Evolutionary conservation across 805 yeast genomes (phyloP), one percentile per base, ranked within the genome.

Genomic region (Wickerhamiella galacta): DNA sequence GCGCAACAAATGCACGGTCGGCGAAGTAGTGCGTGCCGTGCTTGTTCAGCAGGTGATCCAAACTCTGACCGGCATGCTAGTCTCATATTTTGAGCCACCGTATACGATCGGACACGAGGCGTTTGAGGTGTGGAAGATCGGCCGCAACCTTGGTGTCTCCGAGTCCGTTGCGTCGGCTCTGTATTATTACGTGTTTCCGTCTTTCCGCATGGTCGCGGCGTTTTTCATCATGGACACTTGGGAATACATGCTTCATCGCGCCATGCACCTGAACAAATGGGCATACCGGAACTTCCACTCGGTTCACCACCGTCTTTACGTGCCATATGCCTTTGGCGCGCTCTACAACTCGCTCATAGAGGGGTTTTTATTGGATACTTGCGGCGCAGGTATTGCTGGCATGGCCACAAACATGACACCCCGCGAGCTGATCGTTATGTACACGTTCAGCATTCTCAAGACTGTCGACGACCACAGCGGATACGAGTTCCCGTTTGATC

Each of bases 381-480:
- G 75, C 18, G 98, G 98, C 4, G 80, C 95, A 0, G 96, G 94
- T 24, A 43, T 87, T 23, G 87, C 94, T 2, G 66, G 73, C 38
- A 42, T 79, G 24, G 40, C 70, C 6, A 66, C 78, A 1, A 62
- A 66, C 2, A 60, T 90, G 40, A 59, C 78, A 3, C 78, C 82
- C 30, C 71, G 94, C 37, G 96, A 90, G 57, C 61, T 75, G 32
- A 59, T 78, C 16, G 43, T 77, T 9, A 59, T 90, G 35, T 90
- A 64, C 57, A 72, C 87, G 2, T 81, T 90, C 53, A 80, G 95
- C 11, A 90, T 98, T 2, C 56, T 90, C 68, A 90, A 90, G 56
- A 90, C 98, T 1, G 94, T 90, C 31, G 96, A 90, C 53, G 98
- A 90, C 54, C 98, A 90, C 57, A 90, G 96, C 56, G 98, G 98